Percentiles rank a stretch among this genome's conserved stretches.
Evolutionary conservation across 371 early-diverging fungal genomes (phyloP).

Genomic region (Syncephalis plumigaleata): DNA sequence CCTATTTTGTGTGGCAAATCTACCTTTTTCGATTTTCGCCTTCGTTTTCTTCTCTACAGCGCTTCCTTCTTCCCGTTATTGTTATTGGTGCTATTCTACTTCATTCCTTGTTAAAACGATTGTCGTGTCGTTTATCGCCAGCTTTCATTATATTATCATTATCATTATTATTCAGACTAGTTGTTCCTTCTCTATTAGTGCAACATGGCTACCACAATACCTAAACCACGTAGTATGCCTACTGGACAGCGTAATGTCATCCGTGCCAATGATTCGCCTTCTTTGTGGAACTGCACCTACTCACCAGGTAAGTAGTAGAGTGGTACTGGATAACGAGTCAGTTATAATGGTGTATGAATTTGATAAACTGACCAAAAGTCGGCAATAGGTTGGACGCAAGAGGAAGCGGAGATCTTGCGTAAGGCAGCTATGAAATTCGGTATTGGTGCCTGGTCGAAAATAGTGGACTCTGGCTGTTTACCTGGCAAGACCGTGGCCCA

Average conservation of each 20-base stretch:
- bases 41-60: conserved; percentile 2
- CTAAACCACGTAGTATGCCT: conserved; percentile 70
- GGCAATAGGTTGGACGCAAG: conserved; percentile 58
- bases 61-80: conserved; percentile 1
- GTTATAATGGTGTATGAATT: background rate
- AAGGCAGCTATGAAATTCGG: conserved; percentile 77
- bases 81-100: too few relatives aligned
- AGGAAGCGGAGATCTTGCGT: conserved; percentile 65
- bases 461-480: conserved; percentile 68
- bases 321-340: background rate
- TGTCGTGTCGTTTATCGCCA: too few relatives aligned
- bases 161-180: too few relatives aligned
- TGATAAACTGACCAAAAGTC: background rate
- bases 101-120: too few relatives aligned
- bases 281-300: conserved; percentile 81
- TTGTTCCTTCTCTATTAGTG: too few relatives aligned
- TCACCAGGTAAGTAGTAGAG: conserved; percentile 41
- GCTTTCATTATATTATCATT: too few relatives aligned
- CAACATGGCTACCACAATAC: conserved; percentile 11
- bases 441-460: conserved; percentile 87
- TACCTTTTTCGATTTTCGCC: conserved; percentile 3
- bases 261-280: conserved; percentile 79
- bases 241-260: conserved; percentile 75
- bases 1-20: too few relatives aligned
- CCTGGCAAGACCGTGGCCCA: conserved; percentile 89